Evolutionary conservation across 2,329 filamentous ascomycete genomes (phyloP).

Genomic region (Aureobasidium melanogenum): DNA sequence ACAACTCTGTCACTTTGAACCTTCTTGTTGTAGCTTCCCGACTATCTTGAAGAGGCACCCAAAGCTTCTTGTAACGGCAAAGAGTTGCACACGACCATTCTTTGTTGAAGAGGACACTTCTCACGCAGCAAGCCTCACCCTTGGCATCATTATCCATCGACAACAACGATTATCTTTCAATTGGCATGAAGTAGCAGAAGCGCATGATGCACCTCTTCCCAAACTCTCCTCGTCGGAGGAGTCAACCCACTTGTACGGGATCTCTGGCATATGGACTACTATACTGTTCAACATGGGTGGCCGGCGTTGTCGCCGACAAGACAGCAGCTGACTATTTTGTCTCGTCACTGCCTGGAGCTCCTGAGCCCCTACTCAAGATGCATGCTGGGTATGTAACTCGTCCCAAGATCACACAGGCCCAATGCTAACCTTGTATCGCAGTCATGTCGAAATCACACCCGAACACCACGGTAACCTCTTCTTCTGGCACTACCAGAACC

Average conservation of each 20-base stretch:
- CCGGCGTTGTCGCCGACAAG: slow-evolving; percentile 36
- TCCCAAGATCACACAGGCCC: slow-evolving; percentile 1
- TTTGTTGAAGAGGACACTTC: not conserved
- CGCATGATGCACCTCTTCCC: not conserved
- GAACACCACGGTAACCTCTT: slow-evolving; percentile 88
- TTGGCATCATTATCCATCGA: slow-evolving; percentile 3
- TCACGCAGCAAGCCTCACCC: not conserved
- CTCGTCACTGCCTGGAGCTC: slow-evolving; percentile 72
- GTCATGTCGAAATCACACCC: slow-evolving; percentile 82
- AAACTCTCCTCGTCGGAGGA: not conserved
- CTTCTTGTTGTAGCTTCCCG: not conserved
- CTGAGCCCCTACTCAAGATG: slow-evolving; percentile 81
- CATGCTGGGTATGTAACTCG: slow-evolving; percentile 72
- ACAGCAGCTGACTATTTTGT: slow-evolving; percentile 85
- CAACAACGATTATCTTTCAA: not conserved
- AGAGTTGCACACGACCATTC: not conserved
- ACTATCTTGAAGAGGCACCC: not conserved
- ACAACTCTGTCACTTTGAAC: not conserved
- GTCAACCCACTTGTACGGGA: not conserved
- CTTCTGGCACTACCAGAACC: slow-evolving; percentile 97
- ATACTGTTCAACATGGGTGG: slow-evolving; percentile 11
- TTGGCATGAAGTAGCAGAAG: slow-evolving; percentile 6
- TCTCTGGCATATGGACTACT: slow-evolving; percentile 11
- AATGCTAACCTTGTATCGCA: slow-evolving; percentile 30
- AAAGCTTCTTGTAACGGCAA: not conserved